Percentiles rank a stretch among this genome's conserved stretches.
Evolutionary conservation across 208 protist species (phyloP).

Genomic region (Crithidia fasciculata): DNA sequence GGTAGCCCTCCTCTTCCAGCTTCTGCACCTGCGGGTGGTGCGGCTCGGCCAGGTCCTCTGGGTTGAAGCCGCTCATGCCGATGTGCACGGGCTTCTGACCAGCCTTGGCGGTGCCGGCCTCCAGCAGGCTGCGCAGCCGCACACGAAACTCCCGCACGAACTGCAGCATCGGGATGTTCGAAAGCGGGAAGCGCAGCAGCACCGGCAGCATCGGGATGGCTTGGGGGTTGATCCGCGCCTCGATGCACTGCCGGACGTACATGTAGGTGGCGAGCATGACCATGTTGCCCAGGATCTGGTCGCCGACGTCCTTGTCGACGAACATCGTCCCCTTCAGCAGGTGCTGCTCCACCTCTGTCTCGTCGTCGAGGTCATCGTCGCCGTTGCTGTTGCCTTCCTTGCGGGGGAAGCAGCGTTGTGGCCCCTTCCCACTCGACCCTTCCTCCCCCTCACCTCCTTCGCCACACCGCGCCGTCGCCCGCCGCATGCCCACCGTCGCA

Average conservation of each 20-base stretch:
- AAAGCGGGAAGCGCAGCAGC: constrained; percentile 62
- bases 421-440: background rate
- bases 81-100: constrained; percentile 38
- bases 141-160: constrained; percentile 81
- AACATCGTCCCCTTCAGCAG: constrained; percentile 85
- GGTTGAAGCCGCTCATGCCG: constrained; percentile 49
- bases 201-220: constrained; percentile 71
- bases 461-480: background rate
- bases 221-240: constrained; percentile 51
- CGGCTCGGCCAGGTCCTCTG: constrained; percentile 32
- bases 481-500: constrained; percentile 43
- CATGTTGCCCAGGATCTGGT: constrained; percentile 83
- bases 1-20: constrained; percentile 46
- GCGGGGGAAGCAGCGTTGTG: constrained; percentile 25
- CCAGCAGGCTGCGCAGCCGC: constrained; percentile 61
- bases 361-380: constrained; percentile 42
- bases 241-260: constrained; percentile 80
- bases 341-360: constrained; percentile 51
- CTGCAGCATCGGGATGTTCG: constrained; percentile 82
- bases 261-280: constrained; percentile 78
- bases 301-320: constrained; percentile 82
- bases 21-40: constrained; percentile 40
- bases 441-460: background rate
- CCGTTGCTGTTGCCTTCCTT: constrained; percentile 52
- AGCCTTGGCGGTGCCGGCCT: constrained; percentile 57